These are phyloP conservation scores for Penicillium corylophilum DNA, from an alignment of 2,329 filamentous ascomycete genomes.

Conservation along the genomic window DNA sequence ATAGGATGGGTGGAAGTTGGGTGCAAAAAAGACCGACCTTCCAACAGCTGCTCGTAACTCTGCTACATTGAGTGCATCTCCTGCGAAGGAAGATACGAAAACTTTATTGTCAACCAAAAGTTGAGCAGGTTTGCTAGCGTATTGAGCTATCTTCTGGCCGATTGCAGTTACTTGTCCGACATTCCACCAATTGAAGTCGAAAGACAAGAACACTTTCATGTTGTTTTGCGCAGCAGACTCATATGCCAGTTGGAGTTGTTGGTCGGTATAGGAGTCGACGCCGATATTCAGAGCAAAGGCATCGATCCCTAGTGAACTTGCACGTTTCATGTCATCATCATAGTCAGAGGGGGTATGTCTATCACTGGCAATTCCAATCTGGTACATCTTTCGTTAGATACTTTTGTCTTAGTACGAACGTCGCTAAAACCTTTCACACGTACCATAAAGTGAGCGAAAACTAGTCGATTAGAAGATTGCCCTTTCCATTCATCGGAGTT, in stretches of 20 bases:
- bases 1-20: slow-evolving; percentile 50
- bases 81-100: slow-evolving; percentile 56
- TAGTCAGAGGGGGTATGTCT: slow-evolving; percentile 47
- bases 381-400: background rate
- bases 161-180: slow-evolving; percentile 40
- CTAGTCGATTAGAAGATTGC: slow-evolving; percentile 28
- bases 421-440: background rate
- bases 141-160: slow-evolving; percentile 50
- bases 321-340: slow-evolving; percentile 49
- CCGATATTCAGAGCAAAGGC: slow-evolving; percentile 55
- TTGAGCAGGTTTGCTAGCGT: slow-evolving; percentile 46
- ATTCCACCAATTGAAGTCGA: slow-evolving; percentile 55
- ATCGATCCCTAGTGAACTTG: slow-evolving; percentile 47
- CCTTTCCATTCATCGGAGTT: background rate
- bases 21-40: slow-evolving; percentile 49
- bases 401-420: no score
- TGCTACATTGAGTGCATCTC: slow-evolving; percentile 47
- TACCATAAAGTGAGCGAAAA: slow-evolving; percentile 48
- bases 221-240: slow-evolving; percentile 46
- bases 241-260: slow-evolving; percentile 51
- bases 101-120: slow-evolving; percentile 50
- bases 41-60: slow-evolving; percentile 45
- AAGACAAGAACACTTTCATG: slow-evolving; percentile 58
- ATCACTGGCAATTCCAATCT: slow-evolving; percentile 49
- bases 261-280: slow-evolving; percentile 43